Percentiles rank a stretch among this genome's conserved stretches.
Conservation (phyloP, 2,329 filamentous ascomycete species). For the Claviceps purpurea region DNA sequence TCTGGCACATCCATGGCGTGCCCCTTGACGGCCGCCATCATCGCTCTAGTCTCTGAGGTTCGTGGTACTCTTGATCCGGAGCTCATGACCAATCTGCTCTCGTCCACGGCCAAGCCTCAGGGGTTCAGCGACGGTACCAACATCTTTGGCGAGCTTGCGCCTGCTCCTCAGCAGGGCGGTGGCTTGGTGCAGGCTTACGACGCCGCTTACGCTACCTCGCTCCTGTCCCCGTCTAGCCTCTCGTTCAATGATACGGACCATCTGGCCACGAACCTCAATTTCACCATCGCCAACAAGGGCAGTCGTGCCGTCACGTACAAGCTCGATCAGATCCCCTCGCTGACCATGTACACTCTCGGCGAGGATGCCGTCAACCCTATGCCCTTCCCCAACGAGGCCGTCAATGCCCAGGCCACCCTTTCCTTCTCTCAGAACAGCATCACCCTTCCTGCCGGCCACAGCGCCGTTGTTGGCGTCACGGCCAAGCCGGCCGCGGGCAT, state of each 20-base stretch:
- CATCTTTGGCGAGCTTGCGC: conserved; percentile 19
- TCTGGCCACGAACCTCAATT: conserved; percentile 32
- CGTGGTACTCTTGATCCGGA: conserved; percentile 35
- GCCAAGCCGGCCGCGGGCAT: too few species aligned
- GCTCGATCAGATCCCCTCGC: conserved; percentile 33
- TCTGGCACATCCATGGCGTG: conserved; percentile 49
- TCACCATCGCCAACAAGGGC: conserved; percentile 42
- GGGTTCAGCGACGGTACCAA: conserved; percentile 29
- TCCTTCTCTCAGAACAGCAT: conserved; percentile 28
- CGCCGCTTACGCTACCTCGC: conserved; percentile 37
- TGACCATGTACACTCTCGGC: conserved; percentile 37
- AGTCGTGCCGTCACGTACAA: conserved; percentile 34
- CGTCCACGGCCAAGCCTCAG: conserved; percentile 34
- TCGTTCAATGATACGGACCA: conserved; percentile 51
- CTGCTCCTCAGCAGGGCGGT: conserved; percentile 46
- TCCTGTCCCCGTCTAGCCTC: conserved; percentile 40
- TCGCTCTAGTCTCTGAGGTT: conserved; percentile 37
- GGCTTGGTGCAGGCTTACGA: conserved; percentile 47
- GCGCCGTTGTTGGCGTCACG: too few species aligned
- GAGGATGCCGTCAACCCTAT: conserved; percentile 21
- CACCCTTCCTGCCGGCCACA: too few species aligned
- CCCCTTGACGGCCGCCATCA: conserved; percentile 39
- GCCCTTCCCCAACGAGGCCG: conserved; percentile 31
- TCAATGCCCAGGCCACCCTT: conserved; percentile 26
- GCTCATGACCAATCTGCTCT: conserved; percentile 33